Evolutionary conservation across 192 early-diverging fungal species (phyloP), one percentile per base, ranked within the genome.

Genomic region (Diversispora eburnea): DNA sequence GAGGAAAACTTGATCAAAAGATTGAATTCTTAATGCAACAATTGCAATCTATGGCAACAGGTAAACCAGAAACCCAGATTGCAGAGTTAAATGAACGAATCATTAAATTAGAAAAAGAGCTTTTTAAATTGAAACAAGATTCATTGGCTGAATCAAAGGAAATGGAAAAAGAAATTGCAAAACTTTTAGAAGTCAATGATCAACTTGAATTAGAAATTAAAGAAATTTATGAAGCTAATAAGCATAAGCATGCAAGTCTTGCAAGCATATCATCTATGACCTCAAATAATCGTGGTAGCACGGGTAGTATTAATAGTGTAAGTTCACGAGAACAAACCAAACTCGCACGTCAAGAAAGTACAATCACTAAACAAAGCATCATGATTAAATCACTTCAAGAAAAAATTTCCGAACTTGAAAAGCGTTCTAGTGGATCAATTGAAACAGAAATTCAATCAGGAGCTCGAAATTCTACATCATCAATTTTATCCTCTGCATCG

Each of bases 321-420:
- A 56, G 43, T 39, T 41, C 60, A 60, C 22, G 39, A 48, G 19
- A 8, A 10, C 55, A 72, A 45, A 10, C 70, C n/a, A 58, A 22
- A 46, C 20, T 60, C 12, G 15, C 55, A 58, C 43, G 46, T 15
- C 80, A 81, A 46, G 80, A 81, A 65, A 76, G 73, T 33, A 79
- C 77, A 0, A 46, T 82, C 22, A 74, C 76, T 52, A 67, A 77
- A 39, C 81, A 79, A 41, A 75, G 71, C 47, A 76, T 64, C 45
- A 66, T 77, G 10, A 79, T 82, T 59, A 82, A 82, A 72, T 3
- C 76, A 15, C 61, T 79, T 5, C 76, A 79, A 51, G 81, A 82
- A 20, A 46, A 65, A 51, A 75, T 79, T 45, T 45, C 74, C 9
- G 81, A 82, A 49, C 60, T 82, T 17, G 78, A 82, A 49, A 43